Evolutionary conservation across 352 stramenopile species (phyloP).

Genomic region (Phytophthora cryptogea): DNA sequence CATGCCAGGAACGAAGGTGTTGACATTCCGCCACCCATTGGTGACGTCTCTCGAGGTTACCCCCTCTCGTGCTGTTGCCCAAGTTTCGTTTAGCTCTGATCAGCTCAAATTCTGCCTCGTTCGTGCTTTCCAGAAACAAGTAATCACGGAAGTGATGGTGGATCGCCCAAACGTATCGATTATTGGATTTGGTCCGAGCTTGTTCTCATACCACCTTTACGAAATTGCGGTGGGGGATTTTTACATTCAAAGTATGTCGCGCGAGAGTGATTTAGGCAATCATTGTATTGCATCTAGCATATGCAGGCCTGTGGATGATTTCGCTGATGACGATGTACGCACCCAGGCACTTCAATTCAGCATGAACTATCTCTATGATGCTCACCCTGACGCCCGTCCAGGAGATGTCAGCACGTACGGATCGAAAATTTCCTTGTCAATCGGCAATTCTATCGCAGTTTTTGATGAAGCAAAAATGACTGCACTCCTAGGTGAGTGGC

Average conservation of each 20-base stretch:
- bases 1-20: constrained; percentile 51
- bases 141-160: constrained; percentile 65
- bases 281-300: constrained; percentile 85
- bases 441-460: constrained; percentile 74
- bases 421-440: constrained; percentile 66
- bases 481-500: constrained; percentile 58
- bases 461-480: constrained; percentile 80
- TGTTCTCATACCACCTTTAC: constrained; percentile 87
- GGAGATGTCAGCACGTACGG: constrained; percentile 64
- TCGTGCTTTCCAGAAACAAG: constrained; percentile 58
- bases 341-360: constrained; percentile 49
- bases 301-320: constrained; percentile 11
- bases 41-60: constrained; percentile 63
- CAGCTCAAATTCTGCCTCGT: constrained; percentile 74
- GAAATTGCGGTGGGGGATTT: constrained; percentile 68
- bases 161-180: constrained; percentile 58
- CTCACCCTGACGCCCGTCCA: constrained; percentile 59
- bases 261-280: constrained; percentile 37
- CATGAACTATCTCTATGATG: constrained; percentile 72
- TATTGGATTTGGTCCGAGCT: constrained; percentile 70
- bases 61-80: constrained; percentile 52
- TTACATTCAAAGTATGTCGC: constrained; percentile 76
- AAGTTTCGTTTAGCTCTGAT: constrained; percentile 56
- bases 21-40: constrained; percentile 83
- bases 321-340: constrained; percentile 9